Conservation (phyloP, 2,329 filamentous ascomycete genomes). For the Phialophora verrucosa region DNA sequence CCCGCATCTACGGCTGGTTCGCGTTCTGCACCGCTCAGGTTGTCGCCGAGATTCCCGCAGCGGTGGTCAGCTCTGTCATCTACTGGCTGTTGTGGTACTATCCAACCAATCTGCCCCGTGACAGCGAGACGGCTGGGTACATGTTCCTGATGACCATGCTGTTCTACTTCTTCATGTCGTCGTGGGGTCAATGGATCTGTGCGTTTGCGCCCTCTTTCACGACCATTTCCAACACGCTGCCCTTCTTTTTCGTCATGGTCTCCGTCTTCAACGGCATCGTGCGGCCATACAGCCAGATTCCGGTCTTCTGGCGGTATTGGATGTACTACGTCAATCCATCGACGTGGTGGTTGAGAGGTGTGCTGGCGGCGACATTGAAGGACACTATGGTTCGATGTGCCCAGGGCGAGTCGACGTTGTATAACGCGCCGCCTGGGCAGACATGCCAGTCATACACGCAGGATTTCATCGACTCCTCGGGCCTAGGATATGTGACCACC, state of each 20-base stretch:
- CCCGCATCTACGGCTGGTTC: constrained; percentile 76
- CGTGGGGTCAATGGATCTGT: constrained; percentile 84
- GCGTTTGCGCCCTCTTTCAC: constrained; percentile 81
- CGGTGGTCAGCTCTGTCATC: constrained; percentile 67
- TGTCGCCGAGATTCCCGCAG: constrained; percentile 73
- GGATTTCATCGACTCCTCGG: constrained; percentile 56
- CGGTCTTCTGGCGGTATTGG: constrained; percentile 43
- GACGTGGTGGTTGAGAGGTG: constrained; percentile 74
- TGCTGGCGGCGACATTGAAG: constrained; percentile 68
- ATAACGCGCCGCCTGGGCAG: constrained; percentile 68
- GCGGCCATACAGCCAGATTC: constrained; percentile 67
- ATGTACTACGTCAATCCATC: constrained; percentile 70
- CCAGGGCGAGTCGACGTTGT: constrained; percentile 64
- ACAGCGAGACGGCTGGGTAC: constrained; percentile 71
- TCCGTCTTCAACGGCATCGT: constrained; percentile 79
- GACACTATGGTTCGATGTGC: constrained; percentile 59
- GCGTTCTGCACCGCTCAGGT: constrained; percentile 77
- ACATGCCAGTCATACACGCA: constrained; percentile 71
- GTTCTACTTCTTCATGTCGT: constrained; percentile 76
- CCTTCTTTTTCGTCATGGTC: constrained; percentile 82
- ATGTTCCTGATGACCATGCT: constrained; percentile 78
- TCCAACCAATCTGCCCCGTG: constrained; percentile 70
- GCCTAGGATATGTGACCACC: constrained; percentile 64
- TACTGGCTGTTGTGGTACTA: constrained; percentile 82
- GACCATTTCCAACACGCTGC: constrained; percentile 73